Conservation (phyloP, 208 protist species). For the Crithidia mellificae region DNA sequence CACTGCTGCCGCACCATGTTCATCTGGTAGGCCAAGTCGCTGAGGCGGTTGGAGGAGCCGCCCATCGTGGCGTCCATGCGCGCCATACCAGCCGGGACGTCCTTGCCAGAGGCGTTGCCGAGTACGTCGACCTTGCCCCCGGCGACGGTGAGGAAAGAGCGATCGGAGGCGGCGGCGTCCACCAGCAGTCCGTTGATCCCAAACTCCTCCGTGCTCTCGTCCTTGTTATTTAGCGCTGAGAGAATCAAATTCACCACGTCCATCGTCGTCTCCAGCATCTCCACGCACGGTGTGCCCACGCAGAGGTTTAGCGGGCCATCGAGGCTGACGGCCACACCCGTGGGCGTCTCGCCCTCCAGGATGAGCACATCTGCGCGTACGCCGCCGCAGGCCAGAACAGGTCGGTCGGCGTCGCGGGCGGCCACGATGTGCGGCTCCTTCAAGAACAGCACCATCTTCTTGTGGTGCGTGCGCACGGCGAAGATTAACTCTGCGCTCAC, state of each 20-base stretch:
- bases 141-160: constrained; percentile 4
- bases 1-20: constrained; percentile 36
- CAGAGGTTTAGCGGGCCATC: constrained; percentile 44
- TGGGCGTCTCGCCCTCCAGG: constrained; percentile 33
- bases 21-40: constrained; percentile 37
- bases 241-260: constrained; percentile 76
- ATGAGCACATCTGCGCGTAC: constrained; percentile 48
- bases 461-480: constrained; percentile 50
- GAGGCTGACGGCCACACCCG: constrained; percentile 42
- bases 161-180: neutral
- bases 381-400: constrained; percentile 49
- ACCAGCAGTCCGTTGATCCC: neutral
- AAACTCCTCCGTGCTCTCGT: neutral
- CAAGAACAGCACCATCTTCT: constrained; percentile 53
- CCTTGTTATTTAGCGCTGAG: constrained; percentile 32
- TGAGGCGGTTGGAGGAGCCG: neutral
- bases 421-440: constrained; percentile 55
- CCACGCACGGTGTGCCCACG: constrained; percentile 76
- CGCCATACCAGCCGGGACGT: constrained; percentile 4
- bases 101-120: constrained; percentile 11
- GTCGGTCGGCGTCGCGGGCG: constrained; percentile 36
- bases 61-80: constrained; percentile 3
- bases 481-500: constrained; percentile 54
- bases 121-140: constrained; percentile 4
- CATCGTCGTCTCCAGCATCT: constrained; percentile 77